A percentile compares a stretch with the other conserved stretches of the same genome.
Conservation (phyloP, 441 rosid genomes). For the Populus hybrid region DNA sequence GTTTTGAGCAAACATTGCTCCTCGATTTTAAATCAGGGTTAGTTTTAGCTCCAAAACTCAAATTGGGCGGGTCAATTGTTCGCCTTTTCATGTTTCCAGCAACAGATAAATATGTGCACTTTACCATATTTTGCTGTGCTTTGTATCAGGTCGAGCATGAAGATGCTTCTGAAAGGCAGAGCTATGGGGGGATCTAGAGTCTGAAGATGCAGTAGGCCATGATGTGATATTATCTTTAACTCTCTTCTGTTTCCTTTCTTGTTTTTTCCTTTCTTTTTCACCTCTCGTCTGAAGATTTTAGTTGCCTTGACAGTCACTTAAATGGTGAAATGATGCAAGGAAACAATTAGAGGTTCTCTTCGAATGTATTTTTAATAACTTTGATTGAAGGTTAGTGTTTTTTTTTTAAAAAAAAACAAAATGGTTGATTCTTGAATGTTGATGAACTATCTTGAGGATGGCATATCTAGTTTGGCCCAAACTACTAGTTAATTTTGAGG, state of each 20-base stretch:
- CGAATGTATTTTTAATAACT: no score
- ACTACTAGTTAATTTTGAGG: background rate
- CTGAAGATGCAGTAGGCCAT: background rate
- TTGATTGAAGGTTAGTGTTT: no score
- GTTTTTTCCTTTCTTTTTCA: no score
- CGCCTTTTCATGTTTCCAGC: background rate
- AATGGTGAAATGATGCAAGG: background rate
- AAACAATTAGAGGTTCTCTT: background rate
- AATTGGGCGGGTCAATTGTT: background rate
- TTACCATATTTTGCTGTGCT: background rate
- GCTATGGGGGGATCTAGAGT: background rate
- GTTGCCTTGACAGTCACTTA: background rate
- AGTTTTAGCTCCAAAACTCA: background rate
- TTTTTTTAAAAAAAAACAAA: no score
- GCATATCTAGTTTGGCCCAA: background rate
- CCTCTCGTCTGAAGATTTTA: no score
- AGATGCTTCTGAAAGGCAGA: conserved; percentile 39
- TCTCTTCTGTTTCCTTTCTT: background rate
- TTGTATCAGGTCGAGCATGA: conserved; percentile 54
- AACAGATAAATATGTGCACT: background rate
- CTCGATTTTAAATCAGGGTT: no score
- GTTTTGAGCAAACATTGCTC: no score
- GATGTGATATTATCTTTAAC: background rate
- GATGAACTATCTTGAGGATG: background rate
- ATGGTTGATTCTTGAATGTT: no score